Base-by-base conservation (phyloP, 2,329 filamentous ascomycete species). In the Colletotrichum gloeosporioides region DNA sequence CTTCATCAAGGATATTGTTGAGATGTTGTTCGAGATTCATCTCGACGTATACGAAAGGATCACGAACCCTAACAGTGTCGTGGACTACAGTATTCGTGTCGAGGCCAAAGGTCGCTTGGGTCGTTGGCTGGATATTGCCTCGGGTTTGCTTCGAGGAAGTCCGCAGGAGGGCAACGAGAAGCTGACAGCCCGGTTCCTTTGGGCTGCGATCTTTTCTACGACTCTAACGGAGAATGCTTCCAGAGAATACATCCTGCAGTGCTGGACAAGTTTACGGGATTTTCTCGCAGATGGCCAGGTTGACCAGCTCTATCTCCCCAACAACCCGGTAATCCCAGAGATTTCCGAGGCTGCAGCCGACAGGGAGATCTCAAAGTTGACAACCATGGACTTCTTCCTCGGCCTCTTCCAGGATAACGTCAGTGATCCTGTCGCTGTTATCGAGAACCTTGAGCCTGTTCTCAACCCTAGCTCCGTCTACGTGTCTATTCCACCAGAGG, bases 351-450 rank as follows among this genome's bases (percentile, higher is more conserved):
- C 91, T n/a, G 95, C 95, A 1, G 93, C 97, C 9, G 96, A 99
- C 78, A 93, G 95, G 71, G 96, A 99, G 82, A 94, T 98, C 31
- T 96, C 95, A 15, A 96, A 96, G 80, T 89, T 99, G 39, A 98
- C 95, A 16, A 99, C 96, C 1, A 97, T 98, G 91, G 96, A 98
- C 82, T 99, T 99, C 83, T 99, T 99, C 84, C 89, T 96, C 67
- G 95, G 93, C 49, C 91, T 99, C 1, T 99, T 99, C 82, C 94
- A 95, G 76, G 93, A 96, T 49, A 94, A 97, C 73, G 91, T 93
- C 75, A 92, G 93, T 63, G 93, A 98, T 79, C 95, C 96, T 0
- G 91, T 96, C 15, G 90, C 93, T 7, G 92, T 98, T 25, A 98
- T 99, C 75, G 96, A 98, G 81, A 97, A 93, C 32, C 87, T 99